These are phyloP conservation scores for Uronychia setigera DNA, from an alignment of 73 alveolate species.

Conservation along the genomic window DNA sequence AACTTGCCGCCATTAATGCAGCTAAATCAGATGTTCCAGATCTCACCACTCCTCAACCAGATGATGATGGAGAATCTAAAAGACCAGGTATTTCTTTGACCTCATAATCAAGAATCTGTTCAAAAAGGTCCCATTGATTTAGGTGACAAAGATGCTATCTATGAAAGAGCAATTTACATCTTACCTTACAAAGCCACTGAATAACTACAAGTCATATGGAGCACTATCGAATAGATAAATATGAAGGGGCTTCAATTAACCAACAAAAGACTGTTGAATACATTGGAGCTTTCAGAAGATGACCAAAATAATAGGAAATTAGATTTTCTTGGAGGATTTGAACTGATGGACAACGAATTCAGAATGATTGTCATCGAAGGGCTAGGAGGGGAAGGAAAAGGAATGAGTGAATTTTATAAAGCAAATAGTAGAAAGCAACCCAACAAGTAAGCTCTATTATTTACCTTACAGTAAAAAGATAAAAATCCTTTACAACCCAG, in stretches of 20 bases:
- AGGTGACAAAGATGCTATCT: constrained; percentile 40
- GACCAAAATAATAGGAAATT: constrained; percentile 50
- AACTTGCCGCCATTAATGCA: constrained; percentile 8
- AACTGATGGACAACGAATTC: constrained; percentile 66
- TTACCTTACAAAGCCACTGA: constrained; percentile 70
- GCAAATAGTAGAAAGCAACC: constrained; percentile 63
- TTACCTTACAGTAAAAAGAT: constrained; percentile 17
- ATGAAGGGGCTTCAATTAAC: constrained; percentile 55
- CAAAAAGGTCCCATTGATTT: not conserved
- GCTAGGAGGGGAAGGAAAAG: constrained; percentile 69
- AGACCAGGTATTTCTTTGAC: not conserved
- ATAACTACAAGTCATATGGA: constrained; percentile 37
- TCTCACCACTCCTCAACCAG: not conserved
- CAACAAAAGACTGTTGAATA: constrained; percentile 54
- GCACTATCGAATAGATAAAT: constrained; percentile 53
- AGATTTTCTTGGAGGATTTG: constrained; percentile 74
- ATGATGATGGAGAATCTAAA: constrained; percentile 1
- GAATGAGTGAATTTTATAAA: constrained; percentile 49
- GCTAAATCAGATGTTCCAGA: not conserved
- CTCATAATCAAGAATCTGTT: not conserved
- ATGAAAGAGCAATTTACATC: constrained; percentile 69
- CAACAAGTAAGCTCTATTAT: constrained; percentile 5
- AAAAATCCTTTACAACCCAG: constrained; percentile 69
- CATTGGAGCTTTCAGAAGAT: constrained; percentile 65
- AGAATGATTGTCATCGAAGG: constrained; percentile 77